These are phyloP conservation scores for Penicillium coprophilum DNA, from an alignment of 495 filamentous ascomycete genomes.

Conservation along the genomic window DNA sequence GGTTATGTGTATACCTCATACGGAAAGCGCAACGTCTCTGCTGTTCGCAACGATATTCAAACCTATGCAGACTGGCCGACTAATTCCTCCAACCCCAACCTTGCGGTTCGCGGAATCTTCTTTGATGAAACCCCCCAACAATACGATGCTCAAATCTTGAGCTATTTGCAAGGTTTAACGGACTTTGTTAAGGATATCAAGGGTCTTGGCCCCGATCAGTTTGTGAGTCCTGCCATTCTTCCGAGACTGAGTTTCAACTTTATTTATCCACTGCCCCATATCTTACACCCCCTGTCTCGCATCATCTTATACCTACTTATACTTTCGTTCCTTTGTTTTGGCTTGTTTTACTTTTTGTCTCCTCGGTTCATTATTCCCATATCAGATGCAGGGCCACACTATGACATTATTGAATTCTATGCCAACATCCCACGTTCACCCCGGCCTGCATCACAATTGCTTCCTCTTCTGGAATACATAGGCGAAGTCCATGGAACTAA, in stretches of 20 bases:
- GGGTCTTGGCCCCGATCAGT: constrained; percentile 39
- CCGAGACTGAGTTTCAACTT: constrained; percentile 8
- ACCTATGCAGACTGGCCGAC: constrained; percentile 50
- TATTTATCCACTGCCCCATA: constrained; percentile 2
- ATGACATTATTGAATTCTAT: constrained; percentile 6
- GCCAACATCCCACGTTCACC: neutral
- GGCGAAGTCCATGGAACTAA: constrained; percentile 20
- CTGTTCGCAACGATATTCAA: constrained; percentile 45
- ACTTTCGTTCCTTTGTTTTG: neutral
- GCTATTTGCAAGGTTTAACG: constrained; percentile 41
- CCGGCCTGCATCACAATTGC: constrained; percentile 6
- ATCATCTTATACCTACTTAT: neutral
- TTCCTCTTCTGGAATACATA: constrained; percentile 21
- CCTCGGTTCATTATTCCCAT: neutral
- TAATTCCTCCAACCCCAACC: constrained; percentile 32
- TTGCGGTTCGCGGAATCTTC: constrained; percentile 48
- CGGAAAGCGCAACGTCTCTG: constrained; percentile 40
- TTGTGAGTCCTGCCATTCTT: constrained; percentile 34
- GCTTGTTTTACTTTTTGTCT: neutral
- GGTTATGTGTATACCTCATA: constrained; percentile 58
- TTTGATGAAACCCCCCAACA: constrained; percentile 49
- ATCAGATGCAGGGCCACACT: neutral
- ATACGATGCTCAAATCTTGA: constrained; percentile 34
- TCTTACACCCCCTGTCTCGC: constrained; percentile 12
- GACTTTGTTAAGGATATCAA: constrained; percentile 33